Conservation (phyloP, 768 basidiomycete species). For the Termitomyces sp. region DNA sequence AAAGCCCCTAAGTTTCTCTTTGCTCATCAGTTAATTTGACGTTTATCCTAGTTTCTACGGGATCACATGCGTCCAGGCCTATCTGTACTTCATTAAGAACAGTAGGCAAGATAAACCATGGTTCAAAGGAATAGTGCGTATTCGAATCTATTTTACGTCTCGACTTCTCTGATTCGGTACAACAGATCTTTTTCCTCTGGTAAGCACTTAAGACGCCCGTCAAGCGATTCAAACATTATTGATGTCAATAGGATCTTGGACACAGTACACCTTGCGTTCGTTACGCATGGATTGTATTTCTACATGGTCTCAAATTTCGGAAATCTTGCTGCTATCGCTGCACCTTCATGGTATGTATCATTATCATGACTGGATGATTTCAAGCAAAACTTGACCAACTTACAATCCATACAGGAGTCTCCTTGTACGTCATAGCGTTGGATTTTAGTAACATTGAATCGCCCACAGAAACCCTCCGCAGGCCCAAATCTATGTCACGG, state of each 20-base stretch:
- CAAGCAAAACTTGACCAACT: neutral
- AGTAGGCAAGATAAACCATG: neutral
- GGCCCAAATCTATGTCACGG: constrained; percentile 11
- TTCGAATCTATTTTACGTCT: neutral
- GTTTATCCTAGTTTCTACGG: constrained; percentile 3
- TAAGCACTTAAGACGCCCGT: neutral
- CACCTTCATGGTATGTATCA: constrained; percentile 3
- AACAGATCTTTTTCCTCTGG: constrained; percentile 7
- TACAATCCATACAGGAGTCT: constrained; percentile 5
- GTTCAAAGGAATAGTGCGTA: constrained; percentile 9
- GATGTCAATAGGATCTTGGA: constrained; percentile 3
- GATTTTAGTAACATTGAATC: neutral
- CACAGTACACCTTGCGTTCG: constrained; percentile 5
- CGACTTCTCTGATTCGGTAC: neutral
- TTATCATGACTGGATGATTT: no score
- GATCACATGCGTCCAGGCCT: constrained; percentile 6
- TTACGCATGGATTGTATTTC: constrained; percentile 5
- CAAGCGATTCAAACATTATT: neutral
- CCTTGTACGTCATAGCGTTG: constrained; percentile 4
- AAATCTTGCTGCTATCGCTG: neutral
- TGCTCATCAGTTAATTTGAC: neutral
- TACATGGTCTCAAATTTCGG: constrained; percentile 9
- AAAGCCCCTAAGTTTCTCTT: constrained; percentile 27
- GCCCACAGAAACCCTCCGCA: neutral
- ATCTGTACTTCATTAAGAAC: constrained; percentile 1